Evolutionary conservation across 129 eudicot genomes (phyloP).

Genomic region (Flaveria bidentis): DNA sequence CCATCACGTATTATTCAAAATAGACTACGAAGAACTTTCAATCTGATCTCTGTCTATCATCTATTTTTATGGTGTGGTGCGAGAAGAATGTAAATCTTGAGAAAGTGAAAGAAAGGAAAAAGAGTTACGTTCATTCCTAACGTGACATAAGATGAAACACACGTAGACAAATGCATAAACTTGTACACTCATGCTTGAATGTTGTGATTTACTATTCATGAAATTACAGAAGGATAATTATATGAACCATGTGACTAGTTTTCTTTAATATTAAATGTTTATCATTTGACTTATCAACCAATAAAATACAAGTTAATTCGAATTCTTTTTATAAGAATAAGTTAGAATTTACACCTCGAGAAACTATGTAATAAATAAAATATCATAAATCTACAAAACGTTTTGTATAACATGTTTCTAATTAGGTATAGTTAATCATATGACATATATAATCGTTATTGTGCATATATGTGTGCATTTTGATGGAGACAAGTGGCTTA

Average conservation of each 20-base stretch:
- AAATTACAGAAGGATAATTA: not conserved
- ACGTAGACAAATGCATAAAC: no score
- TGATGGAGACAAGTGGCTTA: constrained; percentile 25
- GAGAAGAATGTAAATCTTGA: no score
- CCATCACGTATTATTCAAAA: no score
- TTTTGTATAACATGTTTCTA: not conserved
- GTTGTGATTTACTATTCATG: no score
- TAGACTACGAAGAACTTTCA: no score
- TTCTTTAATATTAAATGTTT: not conserved
- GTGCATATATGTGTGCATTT: not conserved
- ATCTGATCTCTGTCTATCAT: no score
- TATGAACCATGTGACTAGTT: constrained; percentile 2
- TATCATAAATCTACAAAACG: not conserved
- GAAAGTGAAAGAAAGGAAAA: no score
- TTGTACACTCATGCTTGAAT: no score
- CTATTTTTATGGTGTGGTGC: no score
- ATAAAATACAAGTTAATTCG: not conserved
- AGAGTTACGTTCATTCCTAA: no score
- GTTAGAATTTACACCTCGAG: not conserved
- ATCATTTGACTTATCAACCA: not conserved
- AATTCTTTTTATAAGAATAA: not conserved
- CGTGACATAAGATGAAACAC: no score
- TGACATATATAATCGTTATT: not conserved
- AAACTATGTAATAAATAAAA: not conserved
- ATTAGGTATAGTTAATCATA: not conserved